Conservation (phyloP, 305 asterid species). For the Caryopteris hybrid region DNA sequence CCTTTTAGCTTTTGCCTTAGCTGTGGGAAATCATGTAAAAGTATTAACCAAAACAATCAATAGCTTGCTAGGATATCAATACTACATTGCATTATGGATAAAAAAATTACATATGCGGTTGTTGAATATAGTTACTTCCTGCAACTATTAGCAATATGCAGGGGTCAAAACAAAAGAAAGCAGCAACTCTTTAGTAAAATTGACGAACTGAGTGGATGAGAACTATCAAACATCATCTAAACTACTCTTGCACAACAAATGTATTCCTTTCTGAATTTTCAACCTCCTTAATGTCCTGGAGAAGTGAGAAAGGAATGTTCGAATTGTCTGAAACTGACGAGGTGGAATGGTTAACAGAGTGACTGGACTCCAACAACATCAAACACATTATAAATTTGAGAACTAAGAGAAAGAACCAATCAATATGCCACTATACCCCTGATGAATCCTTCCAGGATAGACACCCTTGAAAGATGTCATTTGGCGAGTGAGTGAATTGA, state of each 20-base stretch:
- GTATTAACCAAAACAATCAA: constrained; percentile 6
- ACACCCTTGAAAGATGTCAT: background rate
- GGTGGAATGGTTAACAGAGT: too few species aligned
- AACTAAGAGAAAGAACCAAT: background rate
- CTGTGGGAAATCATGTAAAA: constrained; percentile 41
- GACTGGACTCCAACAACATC: background rate
- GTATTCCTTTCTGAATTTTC: background rate
- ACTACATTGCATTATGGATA: background rate
- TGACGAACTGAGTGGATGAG: background rate
- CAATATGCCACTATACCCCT: background rate
- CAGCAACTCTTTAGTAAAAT: background rate
- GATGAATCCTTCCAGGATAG: too few species aligned
- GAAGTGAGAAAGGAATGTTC: background rate
- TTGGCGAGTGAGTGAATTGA: background rate
- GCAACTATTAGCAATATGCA: background rate
- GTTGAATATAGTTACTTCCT: constrained; percentile 5
- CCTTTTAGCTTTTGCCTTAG: constrained; percentile 69
- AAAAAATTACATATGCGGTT: background rate
- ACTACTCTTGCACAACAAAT: background rate
- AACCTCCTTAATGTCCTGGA: background rate
- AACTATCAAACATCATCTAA: background rate
- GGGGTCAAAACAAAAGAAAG: background rate
- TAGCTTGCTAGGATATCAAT: background rate
- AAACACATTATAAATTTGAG: background rate
- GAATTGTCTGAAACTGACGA: background rate